A percentile compares a stretch with the other conserved stretches of the same genome.
phyloP scores from a whole-genome alignment of 495 filamentous ascomycete genomes.

The Ascobolus immersus region DNA sequence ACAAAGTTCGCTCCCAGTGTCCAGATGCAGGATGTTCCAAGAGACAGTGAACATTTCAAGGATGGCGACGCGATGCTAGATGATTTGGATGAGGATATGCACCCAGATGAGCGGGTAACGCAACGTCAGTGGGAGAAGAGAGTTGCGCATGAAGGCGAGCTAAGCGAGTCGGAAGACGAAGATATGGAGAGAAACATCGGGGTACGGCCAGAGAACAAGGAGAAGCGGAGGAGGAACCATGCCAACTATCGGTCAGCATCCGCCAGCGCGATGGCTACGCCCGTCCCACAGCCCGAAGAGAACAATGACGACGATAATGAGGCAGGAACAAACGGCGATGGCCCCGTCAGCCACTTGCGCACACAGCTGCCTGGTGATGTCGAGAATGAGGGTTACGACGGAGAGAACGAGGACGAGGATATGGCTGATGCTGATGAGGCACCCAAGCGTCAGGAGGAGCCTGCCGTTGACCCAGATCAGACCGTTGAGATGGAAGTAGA shows the following conservation, averaged over 20 bases:
- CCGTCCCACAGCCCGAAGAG: constrained; percentile 24
- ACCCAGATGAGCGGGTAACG: constrained; percentile 60
- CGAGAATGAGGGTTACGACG: constrained; percentile 34
- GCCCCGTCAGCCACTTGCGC: constrained; percentile 24
- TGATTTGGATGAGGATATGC: constrained; percentile 72
- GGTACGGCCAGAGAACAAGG: constrained; percentile 34
- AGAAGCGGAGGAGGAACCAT: constrained; percentile 26
- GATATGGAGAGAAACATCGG: constrained; percentile 54
- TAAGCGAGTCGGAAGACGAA: constrained; percentile 69
- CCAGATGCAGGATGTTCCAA: constrained; percentile 85
- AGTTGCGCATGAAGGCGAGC: constrained; percentile 44
- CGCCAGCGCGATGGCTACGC: constrained; percentile 41
- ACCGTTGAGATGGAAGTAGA: constrained; percentile 6
- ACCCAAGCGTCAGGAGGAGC: constrained; percentile 7
- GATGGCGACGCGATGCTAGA: constrained; percentile 74
- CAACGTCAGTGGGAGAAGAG: constrained; percentile 63
- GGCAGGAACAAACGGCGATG: constrained; percentile 20
- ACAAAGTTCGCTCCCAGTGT: constrained; percentile 77
- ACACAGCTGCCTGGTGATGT: too few species aligned
- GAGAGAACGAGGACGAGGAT: constrained; percentile 16
- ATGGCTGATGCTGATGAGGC: constrained; percentile 11
- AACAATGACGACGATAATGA: constrained; percentile 23
- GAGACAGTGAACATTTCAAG: constrained; percentile 38
- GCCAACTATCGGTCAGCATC: constrained; percentile 12
- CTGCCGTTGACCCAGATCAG: constrained; percentile 11